Base-by-base conservation (phyloP, 2,329 filamentous ascomycete genomes). In the Sporothrix schenckii region DNA sequence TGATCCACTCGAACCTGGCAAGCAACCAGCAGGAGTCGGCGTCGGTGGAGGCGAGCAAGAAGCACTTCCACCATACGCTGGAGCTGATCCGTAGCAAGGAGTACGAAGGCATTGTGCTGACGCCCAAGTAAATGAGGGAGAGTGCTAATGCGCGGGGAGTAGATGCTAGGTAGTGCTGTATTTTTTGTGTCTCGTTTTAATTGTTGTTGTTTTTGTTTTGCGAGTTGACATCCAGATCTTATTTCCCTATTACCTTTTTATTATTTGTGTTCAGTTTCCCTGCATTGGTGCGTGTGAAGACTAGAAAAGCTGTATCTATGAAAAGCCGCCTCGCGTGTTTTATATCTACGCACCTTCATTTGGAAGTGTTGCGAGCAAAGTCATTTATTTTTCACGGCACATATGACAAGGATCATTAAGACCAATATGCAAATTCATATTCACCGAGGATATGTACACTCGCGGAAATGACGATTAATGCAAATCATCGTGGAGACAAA, bases 1-100 rank as follows among this genome's bases (percentile, higher is more conserved):
- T 99, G 73, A 98, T 99, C 77, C 94, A 99, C 80, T 97, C 93
- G 27, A 99, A 99, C 78, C 86, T 99, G 44, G 90, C 91, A 74
- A 93, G 91, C 70, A 95, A 92, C 78, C 90, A 93, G 77, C 88
- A 91, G 76, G 92, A 95, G 76, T 92, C 91, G 44, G 87, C 90
- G 0, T 91, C 90, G 27, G 86, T 98, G 66, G 95, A 99, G 77
- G 93, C 89, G 74, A 96, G 95, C 73, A 91, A 91, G 79, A 93
- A 92, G 77, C 95, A 99, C 81, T 99, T 99, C 81, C 88, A 96
- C 80, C 89, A 96, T 74, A 99, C 95, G 5, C 83, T 99, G 76
- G 94, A 97, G 73, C 97, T 97, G 78, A 98, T 99, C 77, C 88
- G 88, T 73, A 91, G 91, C 72, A 88, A 96, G 77, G 93, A 97